Evolutionary conservation across 371 early-diverging fungal genomes (phyloP), one percentile per base, ranked within the genome.

Genomic region (Ecytonucleospora hepatopenaei): DNA sequence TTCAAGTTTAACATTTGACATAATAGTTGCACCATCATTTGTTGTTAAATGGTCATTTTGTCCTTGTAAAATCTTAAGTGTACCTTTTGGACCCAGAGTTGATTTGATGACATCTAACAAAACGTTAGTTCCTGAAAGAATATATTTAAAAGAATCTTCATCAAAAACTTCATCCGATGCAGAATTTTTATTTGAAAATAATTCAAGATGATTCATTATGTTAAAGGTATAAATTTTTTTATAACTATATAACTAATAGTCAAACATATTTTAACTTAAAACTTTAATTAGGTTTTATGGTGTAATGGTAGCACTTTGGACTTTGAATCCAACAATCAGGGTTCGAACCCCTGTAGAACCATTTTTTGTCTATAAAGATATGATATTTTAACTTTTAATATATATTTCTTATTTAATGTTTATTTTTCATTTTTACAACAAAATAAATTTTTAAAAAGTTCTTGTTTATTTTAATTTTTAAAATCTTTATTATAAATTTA

Each of bases 1-100:
- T 80, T 95, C 94, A 46, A 97, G 85, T 17, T 89, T 87, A 67
- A 97, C 90, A 48, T 91, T 91, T 79, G 95, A 95, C 49, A 98
- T 83, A 75, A 98, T 94, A 33, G 96, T 96, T 17, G 99, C 99
- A 56, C 99, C 99, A 81, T 98, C 99, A 82, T 98, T 98, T 16
- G 99, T 94, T 48, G 96, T 93, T 72, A 88, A 82, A 71, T 93
- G 86, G 68, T 88, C 86, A 65, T 87, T 89, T 46, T 83, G 80
- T 8, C 82, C 73, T 34, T 88, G 82, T 57, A 94, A 88, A 78
- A 94, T 90, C 76, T 96, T 87, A 69, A 94, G 90, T 84, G 85
- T 85, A 54, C 87, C 87, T 68, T 84, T 83, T 17, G 87, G 87
- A 16, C 87, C 87, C 30, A 86, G 78, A 5, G 86, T 85, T 26